A percentile compares a stretch with the other conserved stretches of the same genome.
phyloP scores from a whole-genome alignment of 805 yeast species.

The Barnettozyma californica region DNA sequence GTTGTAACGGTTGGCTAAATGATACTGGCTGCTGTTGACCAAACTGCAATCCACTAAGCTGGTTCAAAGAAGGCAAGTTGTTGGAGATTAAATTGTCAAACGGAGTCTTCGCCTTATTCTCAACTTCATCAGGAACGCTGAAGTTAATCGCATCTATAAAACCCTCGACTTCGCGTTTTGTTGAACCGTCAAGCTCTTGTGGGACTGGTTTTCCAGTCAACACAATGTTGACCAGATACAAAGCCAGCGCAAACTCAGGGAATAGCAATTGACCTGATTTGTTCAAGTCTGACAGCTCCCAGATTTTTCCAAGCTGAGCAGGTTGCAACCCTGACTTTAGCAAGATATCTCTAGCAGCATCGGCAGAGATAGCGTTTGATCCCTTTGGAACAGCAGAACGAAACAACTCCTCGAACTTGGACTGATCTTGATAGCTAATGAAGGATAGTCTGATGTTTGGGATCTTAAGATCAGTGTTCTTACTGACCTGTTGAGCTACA shows the following conservation, averaged over 20 bases:
- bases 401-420: conserved; percentile 79
- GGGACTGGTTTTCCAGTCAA: conserved; percentile 80
- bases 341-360: conserved; percentile 71
- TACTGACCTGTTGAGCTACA: conserved; percentile 29
- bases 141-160: conserved; percentile 87
- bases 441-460: conserved; percentile 79
- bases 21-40: conserved; percentile 26
- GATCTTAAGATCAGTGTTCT: conserved; percentile 56
- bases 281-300: conserved; percentile 89
- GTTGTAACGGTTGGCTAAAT: conserved; percentile 25
- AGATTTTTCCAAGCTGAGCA: conserved; percentile 71
- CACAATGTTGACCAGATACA: conserved; percentile 77
- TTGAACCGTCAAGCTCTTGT: conserved; percentile 58
- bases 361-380: conserved; percentile 52
- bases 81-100: conserved; percentile 32
- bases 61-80: conserved; percentile 28
- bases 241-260: conserved; percentile 91
- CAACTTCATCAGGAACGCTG: conserved; percentile 54
- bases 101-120: conserved; percentile 30
- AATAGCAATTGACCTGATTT: conserved; percentile 80
- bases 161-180: conserved; percentile 79
- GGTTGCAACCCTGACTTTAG: conserved; percentile 77
- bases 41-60: conserved; percentile 30
- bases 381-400: conserved; percentile 63
- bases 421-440: conserved; percentile 79